A percentile compares a stretch with the other conserved stretches of the same genome.
Evolutionary conservation across 2,329 filamentous ascomycete genomes (phyloP).

Genomic region (Aspergillus uvarum): DNA sequence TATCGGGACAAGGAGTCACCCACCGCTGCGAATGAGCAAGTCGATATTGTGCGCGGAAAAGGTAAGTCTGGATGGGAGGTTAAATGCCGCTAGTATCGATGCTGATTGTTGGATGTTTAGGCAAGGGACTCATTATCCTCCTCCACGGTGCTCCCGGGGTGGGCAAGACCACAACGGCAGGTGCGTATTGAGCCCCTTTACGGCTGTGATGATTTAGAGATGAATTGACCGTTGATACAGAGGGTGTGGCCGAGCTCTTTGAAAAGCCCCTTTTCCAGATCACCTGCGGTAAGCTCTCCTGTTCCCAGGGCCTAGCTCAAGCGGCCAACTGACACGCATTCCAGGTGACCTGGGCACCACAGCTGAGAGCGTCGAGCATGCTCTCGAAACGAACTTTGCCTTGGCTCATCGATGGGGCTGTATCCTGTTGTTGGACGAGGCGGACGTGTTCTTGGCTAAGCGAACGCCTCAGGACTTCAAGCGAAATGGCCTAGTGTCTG

Average conservation of each 20-base stretch:
- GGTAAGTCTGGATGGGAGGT: not conserved
- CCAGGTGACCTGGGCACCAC: constrained; percentile 49
- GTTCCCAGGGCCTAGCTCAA: not conserved
- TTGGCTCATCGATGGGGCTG: constrained; percentile 32
- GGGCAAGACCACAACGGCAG: constrained; percentile 4
- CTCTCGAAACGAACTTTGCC: constrained; percentile 29
- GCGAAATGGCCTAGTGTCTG: constrained; percentile 45
- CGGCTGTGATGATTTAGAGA: not conserved
- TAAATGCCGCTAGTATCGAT: not conserved
- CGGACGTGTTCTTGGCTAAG: constrained; percentile 45
- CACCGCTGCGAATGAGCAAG: not conserved
- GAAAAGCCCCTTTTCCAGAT: constrained; percentile 1
- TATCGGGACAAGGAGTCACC: not conserved
- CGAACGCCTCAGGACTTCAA: constrained; percentile 35
- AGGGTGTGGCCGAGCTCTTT: constrained; percentile 2
- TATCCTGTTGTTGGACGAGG: constrained; percentile 48
- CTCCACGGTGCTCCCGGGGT: constrained; percentile 7
- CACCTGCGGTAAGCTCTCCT: not conserved
- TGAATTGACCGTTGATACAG: not conserved
- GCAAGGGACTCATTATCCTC: constrained; percentile 9
- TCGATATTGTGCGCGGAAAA: not conserved
- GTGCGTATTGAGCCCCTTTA: not conserved
- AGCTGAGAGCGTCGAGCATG: constrained; percentile 25
- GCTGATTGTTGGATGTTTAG: not conserved
- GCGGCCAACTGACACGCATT: not conserved